Evolutionary conservation across 1,284 basidiomycete genomes (phyloP), one percentile per base, ranked within the genome.

Genomic region (Phaffia rhodozyma): DNA sequence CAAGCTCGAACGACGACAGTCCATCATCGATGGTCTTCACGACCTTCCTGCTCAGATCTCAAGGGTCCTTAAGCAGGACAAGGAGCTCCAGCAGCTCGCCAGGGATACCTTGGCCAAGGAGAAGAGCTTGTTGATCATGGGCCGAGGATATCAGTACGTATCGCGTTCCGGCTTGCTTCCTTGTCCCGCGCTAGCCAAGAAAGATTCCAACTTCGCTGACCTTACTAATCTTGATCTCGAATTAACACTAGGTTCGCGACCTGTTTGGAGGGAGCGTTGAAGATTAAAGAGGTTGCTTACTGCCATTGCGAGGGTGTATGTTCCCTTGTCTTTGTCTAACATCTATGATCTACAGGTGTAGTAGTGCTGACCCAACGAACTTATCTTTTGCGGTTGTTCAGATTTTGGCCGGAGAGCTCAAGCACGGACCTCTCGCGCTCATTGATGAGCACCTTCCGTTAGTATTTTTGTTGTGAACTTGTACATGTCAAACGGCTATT

Each of bases 381-480:
- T 11, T n/a, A 4, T 51, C 20, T 48, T 29, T 71, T 67, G 82
- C 75, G 2, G 54, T 21, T 16, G 5, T 38, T 16, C 65, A 73
- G 72, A 97, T 98, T 75, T 85, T 98, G 62, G 94, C 94, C 50
- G 94, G 94, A 71, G 96, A 99, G 79, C 82, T 98, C 70, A 98
- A 98, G 81, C 96, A 99, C 76, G 96, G 96, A 59, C 96, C 96
- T 61, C 84, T 98, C 62, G 94, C 96, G 61, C 79, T 98, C 68
- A 88, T 98, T 73, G 94, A 98, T 76, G 94, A 97, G 79, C 91
- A 93, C 79, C 93, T 96, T 85, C 92, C 90, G 75, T 76, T 60
- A 66, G 75, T 73, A 6, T 16, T 18, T 1, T 27, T 25, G 34
- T 21, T 27, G 2, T 32, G 32, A 34, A 34, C 32, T 34, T 34